Base-by-base conservation (phyloP, 2,329 filamentous ascomycete species). In the Fusarium sp. region DNA sequence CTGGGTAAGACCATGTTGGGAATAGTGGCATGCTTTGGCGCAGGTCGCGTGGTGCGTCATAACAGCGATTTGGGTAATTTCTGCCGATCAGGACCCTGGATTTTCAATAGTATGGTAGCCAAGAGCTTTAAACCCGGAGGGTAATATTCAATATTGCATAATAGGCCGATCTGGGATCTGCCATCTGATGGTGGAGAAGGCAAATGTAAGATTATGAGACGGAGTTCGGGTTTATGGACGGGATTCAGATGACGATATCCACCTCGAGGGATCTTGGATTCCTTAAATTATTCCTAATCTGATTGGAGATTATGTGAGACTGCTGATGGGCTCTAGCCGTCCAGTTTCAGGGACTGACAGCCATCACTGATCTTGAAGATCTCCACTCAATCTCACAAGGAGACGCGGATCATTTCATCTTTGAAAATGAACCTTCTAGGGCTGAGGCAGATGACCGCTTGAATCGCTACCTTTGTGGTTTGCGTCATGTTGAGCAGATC, bases 1-100 rank as follows among this genome's bases (percentile, higher is more conserved):
- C 63, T 38, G 35, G 20, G 41, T 68, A 20, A 38, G 36, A 39
- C 65, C 63, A 39, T 15, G 41, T 68, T 62, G 63, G 65, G 65
- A 41, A 68, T 68, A 62, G 65, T 27, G 63, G 33, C 63, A 45
- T 22, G 12, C 22, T 13, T 45, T 18, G 55, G 46, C 4, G 63
- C n/a, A 44, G 62, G 68, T 68, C 55, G 7, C 33, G 36, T 44
- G 46, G 47, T 27, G 47, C 31, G 33, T 27, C 45, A 41, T 35
- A 36, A 39, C 27, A 20, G 15, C 9, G 15, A 8, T 35, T 67
- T 29, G n/a, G 36, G 27, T 18, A 59, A 42, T 36, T 36, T 20
- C 27, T 33, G 14, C 46, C 41, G 39, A 42, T n/a, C 3, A 17
- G 25, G 25, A 47, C 35, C 53, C 12, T 46, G 5, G 1, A 42